Conservation (phyloP, 192 early-diverging fungal genomes). For the Coemansia sp. region DNA sequence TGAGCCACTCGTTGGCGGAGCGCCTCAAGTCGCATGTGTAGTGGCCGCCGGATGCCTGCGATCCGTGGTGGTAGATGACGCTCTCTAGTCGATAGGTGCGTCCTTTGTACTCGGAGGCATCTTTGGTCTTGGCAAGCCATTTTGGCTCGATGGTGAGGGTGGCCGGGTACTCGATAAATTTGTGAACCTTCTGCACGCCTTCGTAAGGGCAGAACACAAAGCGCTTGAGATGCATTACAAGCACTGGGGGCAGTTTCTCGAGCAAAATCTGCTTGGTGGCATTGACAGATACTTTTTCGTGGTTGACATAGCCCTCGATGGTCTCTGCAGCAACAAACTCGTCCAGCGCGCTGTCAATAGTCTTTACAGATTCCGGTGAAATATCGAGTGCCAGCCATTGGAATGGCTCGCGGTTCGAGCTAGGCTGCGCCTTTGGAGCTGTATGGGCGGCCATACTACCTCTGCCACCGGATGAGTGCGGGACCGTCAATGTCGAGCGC, state of each 20-base stretch:
- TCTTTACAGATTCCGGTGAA: conserved; percentile 64
- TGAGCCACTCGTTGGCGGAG: conserved; percentile 76
- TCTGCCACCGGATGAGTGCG: conserved; percentile 21
- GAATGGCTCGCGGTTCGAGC: conserved; percentile 84
- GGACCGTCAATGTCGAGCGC: conserved; percentile 70
- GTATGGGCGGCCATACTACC: not conserved
- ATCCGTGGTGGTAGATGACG: conserved; percentile 96
- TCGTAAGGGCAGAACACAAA: conserved; percentile 79
- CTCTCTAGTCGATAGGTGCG: conserved; percentile 69
- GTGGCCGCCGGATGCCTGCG: conserved; percentile 83
- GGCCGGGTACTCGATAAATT: conserved; percentile 71
- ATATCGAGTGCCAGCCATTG: conserved; percentile 87
- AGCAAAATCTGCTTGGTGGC: conserved; percentile 84
- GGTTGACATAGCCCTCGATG: conserved; percentile 71
- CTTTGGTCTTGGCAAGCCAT: conserved; percentile 31
- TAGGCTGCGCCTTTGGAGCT: conserved; percentile 62
- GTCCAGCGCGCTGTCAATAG: conserved; percentile 81
- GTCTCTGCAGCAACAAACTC: conserved; percentile 74
- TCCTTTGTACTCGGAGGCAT: conserved; percentile 22
- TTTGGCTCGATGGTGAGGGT: conserved; percentile 62
- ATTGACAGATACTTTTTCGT: conserved; percentile 35
- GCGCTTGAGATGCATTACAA: conserved; percentile 92
- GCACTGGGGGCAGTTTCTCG: conserved; percentile 80
- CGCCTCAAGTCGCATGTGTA: conserved; percentile 92
- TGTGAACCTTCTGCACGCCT: conserved; percentile 79